These are phyloP conservation scores for Cryptococcus sp. DNA, from an alignment of 1,284 basidiomycete species.

Conservation along the genomic window DNA sequence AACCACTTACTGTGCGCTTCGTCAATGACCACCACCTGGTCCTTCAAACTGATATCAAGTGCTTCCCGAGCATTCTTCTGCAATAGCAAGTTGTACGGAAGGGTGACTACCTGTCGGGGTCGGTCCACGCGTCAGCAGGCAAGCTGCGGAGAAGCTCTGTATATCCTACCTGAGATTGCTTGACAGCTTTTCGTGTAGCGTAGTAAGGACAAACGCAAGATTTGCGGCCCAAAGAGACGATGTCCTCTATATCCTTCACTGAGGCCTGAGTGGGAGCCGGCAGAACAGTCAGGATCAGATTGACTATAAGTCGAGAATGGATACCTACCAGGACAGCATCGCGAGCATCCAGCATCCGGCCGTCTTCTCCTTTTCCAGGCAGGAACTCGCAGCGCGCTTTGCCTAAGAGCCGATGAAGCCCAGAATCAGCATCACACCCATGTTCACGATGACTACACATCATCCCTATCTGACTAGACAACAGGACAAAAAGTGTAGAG, in stretches of 20 bases:
- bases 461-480: too few relatives aligned
- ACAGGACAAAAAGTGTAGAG: background rate
- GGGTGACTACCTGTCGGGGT: slow-evolving; percentile 68
- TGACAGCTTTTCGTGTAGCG: slow-evolving; percentile 80
- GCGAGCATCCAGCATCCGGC: slow-evolving; percentile 76
- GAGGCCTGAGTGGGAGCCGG: slow-evolving; percentile 61
- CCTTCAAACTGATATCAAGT: slow-evolving; percentile 76
- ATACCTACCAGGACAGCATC: slow-evolving; percentile 78
- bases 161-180: slow-evolving; percentile 75
- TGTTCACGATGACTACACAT: slow-evolving; percentile 53
- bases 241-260: slow-evolving; percentile 92
- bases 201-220: slow-evolving; percentile 88
- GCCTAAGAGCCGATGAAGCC: slow-evolving; percentile 44
- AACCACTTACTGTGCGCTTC: slow-evolving; percentile 84
- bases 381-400: slow-evolving; percentile 73
- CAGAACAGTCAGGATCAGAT: background rate
- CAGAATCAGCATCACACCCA: too few relatives aligned
- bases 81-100: slow-evolving; percentile 92
- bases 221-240: slow-evolving; percentile 69
- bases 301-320: too few relatives aligned
- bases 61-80: slow-evolving; percentile 83
- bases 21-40: slow-evolving; percentile 87
- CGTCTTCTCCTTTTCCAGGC: slow-evolving; percentile 71
- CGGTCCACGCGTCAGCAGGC: too few relatives aligned
- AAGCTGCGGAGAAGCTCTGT: too few relatives aligned